Conservation (phyloP, 2,329 filamentous ascomycete genomes). For the Raffaelea ambrosiae region DNA sequence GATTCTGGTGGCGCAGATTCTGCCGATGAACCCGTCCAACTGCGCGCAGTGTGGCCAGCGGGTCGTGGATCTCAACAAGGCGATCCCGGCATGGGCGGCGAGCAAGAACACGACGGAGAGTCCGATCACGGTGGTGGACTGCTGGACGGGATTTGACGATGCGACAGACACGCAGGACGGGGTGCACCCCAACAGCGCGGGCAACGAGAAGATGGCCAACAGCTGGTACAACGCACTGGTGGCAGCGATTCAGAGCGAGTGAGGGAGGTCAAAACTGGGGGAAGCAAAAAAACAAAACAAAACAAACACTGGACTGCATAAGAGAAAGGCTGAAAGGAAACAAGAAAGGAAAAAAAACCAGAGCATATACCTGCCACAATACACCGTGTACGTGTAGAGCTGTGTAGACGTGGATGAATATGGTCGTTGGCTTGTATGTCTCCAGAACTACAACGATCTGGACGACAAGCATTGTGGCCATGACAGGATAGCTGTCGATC, state of each 20-base stretch:
- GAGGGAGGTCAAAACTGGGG: too few species aligned
- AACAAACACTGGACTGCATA: not conserved
- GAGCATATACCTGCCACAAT: too few species aligned
- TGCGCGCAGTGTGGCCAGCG: conserved; percentile 18
- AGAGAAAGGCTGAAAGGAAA: not conserved
- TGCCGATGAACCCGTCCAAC: conserved; percentile 21
- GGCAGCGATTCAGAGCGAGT: not conserved
- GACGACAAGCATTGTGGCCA: too few species aligned
- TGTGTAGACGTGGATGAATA: too few species aligned
- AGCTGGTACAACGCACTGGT: conserved; percentile 17
- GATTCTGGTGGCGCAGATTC: conserved; percentile 26
- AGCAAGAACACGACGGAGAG: conserved; percentile 16
- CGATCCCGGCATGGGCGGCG: conserved; percentile 21
- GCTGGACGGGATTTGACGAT: conserved; percentile 23
- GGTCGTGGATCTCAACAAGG: conserved; percentile 19
- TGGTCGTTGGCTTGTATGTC: too few species aligned
- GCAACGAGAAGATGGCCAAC: conserved; percentile 20
- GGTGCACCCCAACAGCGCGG: conserved; percentile 22
- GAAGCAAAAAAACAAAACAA: not conserved
- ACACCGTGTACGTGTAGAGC: too few species aligned
- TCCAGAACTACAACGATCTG: too few species aligned
- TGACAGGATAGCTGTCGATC: not conserved
- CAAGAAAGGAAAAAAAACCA: not conserved
- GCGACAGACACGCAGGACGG: conserved; percentile 21
- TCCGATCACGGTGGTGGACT: conserved; percentile 24